A percentile compares a stretch with the other conserved stretches of the same genome.
These are phyloP conservation scores for Blumeria hordei DNA, from an alignment of 2,329 filamentous ascomycete genomes.

Conservation along the genomic window DNA sequence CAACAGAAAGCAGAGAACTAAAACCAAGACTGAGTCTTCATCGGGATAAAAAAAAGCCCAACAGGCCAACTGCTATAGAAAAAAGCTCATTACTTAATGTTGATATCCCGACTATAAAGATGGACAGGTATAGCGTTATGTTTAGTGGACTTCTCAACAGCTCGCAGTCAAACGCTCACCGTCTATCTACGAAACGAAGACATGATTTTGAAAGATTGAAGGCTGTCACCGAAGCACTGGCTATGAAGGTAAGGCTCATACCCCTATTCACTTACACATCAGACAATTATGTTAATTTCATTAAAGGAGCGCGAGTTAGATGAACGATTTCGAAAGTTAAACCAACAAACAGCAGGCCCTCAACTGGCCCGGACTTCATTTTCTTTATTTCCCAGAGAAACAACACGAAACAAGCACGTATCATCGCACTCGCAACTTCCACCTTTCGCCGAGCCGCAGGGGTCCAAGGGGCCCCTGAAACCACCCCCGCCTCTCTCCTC, in stretches of 20 bases:
- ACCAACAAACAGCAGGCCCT: no score
- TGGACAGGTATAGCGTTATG: conserved; percentile 91
- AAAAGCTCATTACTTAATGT: conserved; percentile 35
- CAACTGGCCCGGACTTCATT: no score
- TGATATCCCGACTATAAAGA: conserved; percentile 52
- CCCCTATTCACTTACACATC: no score
- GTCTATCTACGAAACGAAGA: conserved; percentile 30
- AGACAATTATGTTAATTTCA: no score
- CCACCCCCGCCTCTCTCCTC: no score
- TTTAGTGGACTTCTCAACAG: conserved; percentile 48
- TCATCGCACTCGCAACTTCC: no score
- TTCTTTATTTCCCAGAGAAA: no score
- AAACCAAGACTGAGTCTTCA: neutral
- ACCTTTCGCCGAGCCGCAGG: no score
- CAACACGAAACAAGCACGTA: no score
- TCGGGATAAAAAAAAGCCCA: neutral
- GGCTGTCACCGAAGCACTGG: conserved; percentile 23
- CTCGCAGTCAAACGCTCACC: conserved; percentile 6
- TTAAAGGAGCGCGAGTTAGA: no score
- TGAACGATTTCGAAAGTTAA: no score
- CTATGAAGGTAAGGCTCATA: conserved; percentile 14
- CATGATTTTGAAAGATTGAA: conserved; percentile 33
- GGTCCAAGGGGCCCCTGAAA: no score
- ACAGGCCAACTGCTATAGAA: neutral
- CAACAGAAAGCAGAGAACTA: neutral